Percentiles rank a stretch among this genome's conserved stretches.
These are phyloP conservation scores for Talaromyces sp. DNA, from an alignment of 2,329 filamentous ascomycete species.

Conservation along the genomic window DNA sequence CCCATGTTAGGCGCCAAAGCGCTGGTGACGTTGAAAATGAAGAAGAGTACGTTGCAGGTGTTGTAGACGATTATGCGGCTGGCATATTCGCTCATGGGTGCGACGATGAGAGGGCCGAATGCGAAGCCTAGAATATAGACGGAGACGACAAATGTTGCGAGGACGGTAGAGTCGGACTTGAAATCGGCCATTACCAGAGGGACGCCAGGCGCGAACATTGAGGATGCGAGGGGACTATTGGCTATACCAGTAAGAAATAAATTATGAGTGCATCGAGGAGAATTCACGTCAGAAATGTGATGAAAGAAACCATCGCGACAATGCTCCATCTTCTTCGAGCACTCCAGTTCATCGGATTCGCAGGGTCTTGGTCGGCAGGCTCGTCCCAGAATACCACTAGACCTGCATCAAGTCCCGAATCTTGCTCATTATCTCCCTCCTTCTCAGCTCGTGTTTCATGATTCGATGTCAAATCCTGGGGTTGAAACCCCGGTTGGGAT, in stretches of 20 bases:
- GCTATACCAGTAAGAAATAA: neutral
- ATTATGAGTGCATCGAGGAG: neutral
- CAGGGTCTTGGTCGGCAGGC: neutral
- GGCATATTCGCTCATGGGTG: neutral
- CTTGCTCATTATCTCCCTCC: neutral
- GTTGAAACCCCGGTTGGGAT: neutral
- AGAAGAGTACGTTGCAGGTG: neutral
- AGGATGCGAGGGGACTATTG: neutral
- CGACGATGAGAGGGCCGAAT: neutral
- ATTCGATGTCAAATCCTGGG: neutral
- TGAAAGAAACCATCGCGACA: neutral
- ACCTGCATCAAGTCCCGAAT: neutral
- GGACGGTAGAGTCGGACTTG: neutral
- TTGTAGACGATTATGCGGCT: neutral
- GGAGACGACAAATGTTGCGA: neutral
- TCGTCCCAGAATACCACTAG: neutral
- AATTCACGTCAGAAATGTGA: neutral
- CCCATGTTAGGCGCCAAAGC: neutral
- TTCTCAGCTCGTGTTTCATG: neutral
- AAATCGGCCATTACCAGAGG: neutral
- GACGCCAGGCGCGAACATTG: neutral
- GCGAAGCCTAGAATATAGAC: neutral
- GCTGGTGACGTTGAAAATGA: neutral
- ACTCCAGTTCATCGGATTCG: neutral
- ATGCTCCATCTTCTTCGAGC: neutral